phyloP scores from a whole-genome alignment of 2,329 filamentous ascomycete species.

The Leptographium wingfieldii region DNA sequence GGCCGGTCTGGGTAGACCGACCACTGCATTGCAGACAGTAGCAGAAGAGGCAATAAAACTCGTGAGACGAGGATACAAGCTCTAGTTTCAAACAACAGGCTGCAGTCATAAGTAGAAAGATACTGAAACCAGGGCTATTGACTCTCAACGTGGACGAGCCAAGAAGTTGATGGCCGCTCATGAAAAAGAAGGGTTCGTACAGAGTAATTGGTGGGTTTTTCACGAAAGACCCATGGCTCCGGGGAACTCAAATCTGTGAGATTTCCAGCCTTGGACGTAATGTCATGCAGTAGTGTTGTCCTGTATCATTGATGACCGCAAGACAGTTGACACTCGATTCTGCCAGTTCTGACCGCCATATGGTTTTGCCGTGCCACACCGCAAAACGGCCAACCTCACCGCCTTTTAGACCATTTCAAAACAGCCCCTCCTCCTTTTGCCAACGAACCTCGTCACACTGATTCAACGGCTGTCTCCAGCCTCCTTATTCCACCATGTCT shows the following conservation, averaged over 20 bases:
- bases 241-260: neutral
- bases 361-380: neutral
- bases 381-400: neutral
- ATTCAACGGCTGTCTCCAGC: neutral
- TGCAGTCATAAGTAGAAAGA: too few species aligned
- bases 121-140: neutral
- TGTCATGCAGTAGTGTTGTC: neutral
- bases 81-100: too few species aligned
- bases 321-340: neutral
- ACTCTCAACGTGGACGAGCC: neutral
- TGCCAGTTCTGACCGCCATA: neutral
- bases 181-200: neutral
- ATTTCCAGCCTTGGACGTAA: neutral
- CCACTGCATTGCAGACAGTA: neutral
- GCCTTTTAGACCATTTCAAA: neutral
- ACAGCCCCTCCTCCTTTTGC: neutral
- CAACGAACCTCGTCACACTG: neutral
- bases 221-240: too few species aligned
- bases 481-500: conserved; percentile 17
- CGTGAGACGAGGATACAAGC: too few species aligned
- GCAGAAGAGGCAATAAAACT: neutral
- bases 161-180: neutral
- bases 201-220: neutral
- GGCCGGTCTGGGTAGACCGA: neutral
- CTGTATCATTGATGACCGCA: neutral